Evolutionary conservation across 768 basidiomycete genomes (phyloP).

Genomic region (Mycena rebaudengoi): DNA sequence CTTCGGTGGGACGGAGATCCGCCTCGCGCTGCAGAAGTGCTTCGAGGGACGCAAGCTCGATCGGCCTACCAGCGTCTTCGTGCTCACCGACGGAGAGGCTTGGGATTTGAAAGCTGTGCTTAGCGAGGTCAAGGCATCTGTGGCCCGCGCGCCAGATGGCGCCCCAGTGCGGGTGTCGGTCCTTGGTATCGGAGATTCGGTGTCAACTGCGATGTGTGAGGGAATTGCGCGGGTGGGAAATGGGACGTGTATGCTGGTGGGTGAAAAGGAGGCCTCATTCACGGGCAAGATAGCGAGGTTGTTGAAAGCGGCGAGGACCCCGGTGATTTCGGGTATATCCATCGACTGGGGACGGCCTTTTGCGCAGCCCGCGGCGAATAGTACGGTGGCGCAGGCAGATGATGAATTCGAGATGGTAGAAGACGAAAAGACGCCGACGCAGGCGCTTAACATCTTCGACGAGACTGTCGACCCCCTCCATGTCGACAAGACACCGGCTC

Average conservation of each 20-base stretch:
- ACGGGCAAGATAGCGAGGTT: conserved; percentile 49
- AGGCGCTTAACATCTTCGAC: conserved; percentile 21
- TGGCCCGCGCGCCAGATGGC: conserved; percentile 26
- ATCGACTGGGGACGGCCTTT: conserved; percentile 45
- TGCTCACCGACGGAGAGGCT: conserved; percentile 54
- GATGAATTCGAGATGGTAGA: conserved; percentile 17
- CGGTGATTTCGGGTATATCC: conserved; percentile 41
- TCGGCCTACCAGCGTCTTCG: conserved; percentile 48
- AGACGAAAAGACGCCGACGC: neutral
- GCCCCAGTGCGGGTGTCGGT: conserved; percentile 50
- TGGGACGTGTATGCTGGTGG: conserved; percentile 48
- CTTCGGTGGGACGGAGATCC: conserved; percentile 51
- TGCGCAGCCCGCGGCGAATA: neutral
- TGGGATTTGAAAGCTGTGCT: conserved; percentile 20
- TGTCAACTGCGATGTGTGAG: conserved; percentile 49
- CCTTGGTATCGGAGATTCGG: conserved; percentile 52
- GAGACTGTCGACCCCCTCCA: conserved; percentile 16
- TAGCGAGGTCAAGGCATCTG: conserved; percentile 24
- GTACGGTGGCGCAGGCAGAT: neutral
- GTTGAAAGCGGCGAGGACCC: conserved; percentile 48
- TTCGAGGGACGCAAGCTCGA: conserved; percentile 35
- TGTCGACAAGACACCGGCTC: conserved; percentile 9
- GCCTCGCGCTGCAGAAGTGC: conserved; percentile 38
- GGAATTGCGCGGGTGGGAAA: conserved; percentile 50
- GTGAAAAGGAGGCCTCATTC: conserved; percentile 42